These are phyloP conservation scores for Theobroma grandiflorum DNA, from an alignment of 441 rosid genomes.

Conservation along the genomic window DNA sequence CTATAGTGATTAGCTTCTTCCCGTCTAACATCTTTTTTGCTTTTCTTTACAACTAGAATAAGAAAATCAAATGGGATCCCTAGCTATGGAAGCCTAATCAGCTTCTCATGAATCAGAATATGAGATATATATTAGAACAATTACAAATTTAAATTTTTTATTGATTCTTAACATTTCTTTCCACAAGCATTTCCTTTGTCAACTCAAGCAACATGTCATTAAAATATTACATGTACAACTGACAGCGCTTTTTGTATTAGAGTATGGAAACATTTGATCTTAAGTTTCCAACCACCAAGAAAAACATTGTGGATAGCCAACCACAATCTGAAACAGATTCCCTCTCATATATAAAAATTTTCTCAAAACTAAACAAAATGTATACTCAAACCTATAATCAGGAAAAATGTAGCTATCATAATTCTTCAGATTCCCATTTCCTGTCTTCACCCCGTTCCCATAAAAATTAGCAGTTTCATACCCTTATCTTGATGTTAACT, in stretches of 20 bases:
- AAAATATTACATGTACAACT: background rate
- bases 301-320: conserved; percentile 3
- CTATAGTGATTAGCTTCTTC: background rate
- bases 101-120: background rate
- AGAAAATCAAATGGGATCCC: background rate
- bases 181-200: background rate
- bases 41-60: background rate
- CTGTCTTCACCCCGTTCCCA: background rate
- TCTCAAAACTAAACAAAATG: background rate
- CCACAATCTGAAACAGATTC: background rate
- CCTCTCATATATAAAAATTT: background rate
- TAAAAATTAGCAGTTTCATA: background rate
- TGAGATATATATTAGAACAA: background rate
- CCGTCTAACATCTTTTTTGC: background rate
- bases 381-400: background rate
- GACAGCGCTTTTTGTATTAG: background rate
- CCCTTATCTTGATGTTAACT: background rate
- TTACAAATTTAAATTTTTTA: background rate
- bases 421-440: background rate
- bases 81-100: background rate
- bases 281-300: conserved; percentile 37
- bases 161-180: conserved; percentile 10
- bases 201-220: background rate
- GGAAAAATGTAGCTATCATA: background rate
- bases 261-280: background rate